Evolutionary conservation across 768 basidiomycete species (phyloP), one percentile per base, ranked within the genome.

Genomic region (Albatrellus ellisii): DNA sequence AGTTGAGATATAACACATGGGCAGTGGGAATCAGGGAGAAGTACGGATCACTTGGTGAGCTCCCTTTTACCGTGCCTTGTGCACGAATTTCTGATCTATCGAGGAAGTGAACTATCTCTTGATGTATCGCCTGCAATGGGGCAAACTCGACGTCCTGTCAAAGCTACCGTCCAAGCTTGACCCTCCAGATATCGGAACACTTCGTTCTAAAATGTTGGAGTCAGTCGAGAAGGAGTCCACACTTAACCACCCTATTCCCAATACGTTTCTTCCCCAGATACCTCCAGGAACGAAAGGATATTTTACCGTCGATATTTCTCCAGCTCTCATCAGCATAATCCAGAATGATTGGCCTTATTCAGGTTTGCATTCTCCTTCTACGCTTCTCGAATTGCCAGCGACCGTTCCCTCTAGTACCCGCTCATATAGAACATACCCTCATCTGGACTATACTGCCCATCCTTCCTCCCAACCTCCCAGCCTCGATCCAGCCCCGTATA

Each of bases 291-390:
- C 60, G 2, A 75, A 74, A 6, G 59, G 65, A 10, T 83, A 82
- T 57, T 89, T 90, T 58, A 75, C 66, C 25, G 70, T 70, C 10
- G 65, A 78, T 48, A 76, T 75, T 7, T 72, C 79, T 0, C 50
- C 65, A 10, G 62, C 73, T 26, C 62, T 73, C 40, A 62, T 85
- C 48, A 80, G 76, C 52, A 75, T 88, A 46, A 80, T 80, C 35
- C 76, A 66, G 52, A 87, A 89, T 53, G 85, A 88, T 55, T 91
- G 87, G 87, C 87, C 87, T 0, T 91, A 91, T 58, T 87, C 83
- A 6, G 75, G 83, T 80, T 51, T 17, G 8, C 22, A 3, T 24
- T 24, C 26, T 26, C 21, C n/a, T 15, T 14, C 27, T 2, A 3
- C 10, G 12, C 11, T 20, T 14, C 11, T 27, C 21, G 27, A 15